Conservation (phyloP, 768 basidiomycete genomes). For the Hortiboletus campestris region DNA sequence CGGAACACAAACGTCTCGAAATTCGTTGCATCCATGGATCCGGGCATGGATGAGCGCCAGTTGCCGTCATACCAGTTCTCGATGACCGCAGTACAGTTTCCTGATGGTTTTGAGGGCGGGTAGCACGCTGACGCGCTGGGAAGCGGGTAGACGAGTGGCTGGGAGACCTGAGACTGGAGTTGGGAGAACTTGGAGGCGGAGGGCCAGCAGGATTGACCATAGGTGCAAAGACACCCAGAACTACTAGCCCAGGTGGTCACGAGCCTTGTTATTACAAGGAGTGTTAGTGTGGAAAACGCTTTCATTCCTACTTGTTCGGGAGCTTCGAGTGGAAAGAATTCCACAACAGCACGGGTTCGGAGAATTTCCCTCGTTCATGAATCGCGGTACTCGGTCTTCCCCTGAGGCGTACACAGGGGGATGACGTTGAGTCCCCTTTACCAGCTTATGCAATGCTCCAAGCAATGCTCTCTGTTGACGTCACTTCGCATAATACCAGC, state of each 20-base stretch:
- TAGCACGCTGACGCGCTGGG: conserved; percentile 22
- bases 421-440: no score
- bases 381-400: no score
- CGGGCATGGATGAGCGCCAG: conserved; percentile 43
- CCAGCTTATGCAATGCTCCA: no score
- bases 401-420: no score
- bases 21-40: conserved; percentile 38
- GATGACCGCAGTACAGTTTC: conserved; percentile 36
- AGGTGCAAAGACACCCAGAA: conserved; percentile 18
- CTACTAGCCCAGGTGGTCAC: neutral
- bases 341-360: no score
- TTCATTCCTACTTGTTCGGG: neutral
- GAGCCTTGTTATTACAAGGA: neutral
- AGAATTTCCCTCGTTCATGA: no score
- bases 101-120: conserved; percentile 25
- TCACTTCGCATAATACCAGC: no score
- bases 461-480: no score
- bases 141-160: conserved; percentile 15
- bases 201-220: conserved; percentile 19
- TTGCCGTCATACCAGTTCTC: conserved; percentile 31
- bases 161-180: conserved; percentile 17
- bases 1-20: conserved; percentile 35
- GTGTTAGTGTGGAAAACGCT: neutral
- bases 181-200: conserved; percentile 10
- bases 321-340: neutral